phyloP scores from a whole-genome alignment of 2,329 filamentous ascomycete genomes.

The Sporothrix schenckii region DNA sequence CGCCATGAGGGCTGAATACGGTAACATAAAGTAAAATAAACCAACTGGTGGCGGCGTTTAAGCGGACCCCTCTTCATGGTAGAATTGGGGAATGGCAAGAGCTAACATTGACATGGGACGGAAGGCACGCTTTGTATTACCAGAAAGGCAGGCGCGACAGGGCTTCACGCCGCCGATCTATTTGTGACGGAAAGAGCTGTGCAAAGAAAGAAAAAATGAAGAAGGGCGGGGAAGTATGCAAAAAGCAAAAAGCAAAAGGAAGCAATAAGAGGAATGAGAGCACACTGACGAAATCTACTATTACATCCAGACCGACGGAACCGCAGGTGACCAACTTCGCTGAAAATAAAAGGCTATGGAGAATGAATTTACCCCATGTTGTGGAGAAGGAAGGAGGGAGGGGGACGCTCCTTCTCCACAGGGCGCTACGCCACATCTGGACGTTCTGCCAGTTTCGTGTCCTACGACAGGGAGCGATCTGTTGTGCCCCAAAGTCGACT shows the following conservation, averaged over 20 bases:
- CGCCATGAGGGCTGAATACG: not conserved
- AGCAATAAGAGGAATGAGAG: not conserved
- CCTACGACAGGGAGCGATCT: not conserved
- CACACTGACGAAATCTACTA: not conserved
- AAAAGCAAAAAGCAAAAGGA: not conserved
- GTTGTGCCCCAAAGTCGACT: constrained; percentile 14
- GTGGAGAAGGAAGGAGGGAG: constrained; percentile 9
- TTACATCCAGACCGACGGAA: not conserved
- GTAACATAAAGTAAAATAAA: not conserved
- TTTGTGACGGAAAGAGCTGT: not conserved
- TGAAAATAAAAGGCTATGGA: constrained; percentile 2
- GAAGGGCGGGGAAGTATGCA: too few relatives aligned
- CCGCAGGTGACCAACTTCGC: constrained; percentile 1
- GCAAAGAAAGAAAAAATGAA: too few relatives aligned
- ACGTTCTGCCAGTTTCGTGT: constrained; percentile 3
- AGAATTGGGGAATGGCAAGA: not conserved
- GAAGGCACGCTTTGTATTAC: constrained; percentile 11
- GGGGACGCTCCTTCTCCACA: constrained; percentile 30
- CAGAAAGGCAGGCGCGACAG: not conserved
- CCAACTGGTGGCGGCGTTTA: not conserved
- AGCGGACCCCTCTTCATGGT: not conserved
- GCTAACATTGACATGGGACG: not conserved
- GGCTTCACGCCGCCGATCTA: not conserved
- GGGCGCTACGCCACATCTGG: constrained; percentile 25
- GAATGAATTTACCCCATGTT: constrained; percentile 30